Base-by-base conservation (phyloP, 805 yeast species). In the Wickerhamomyces xylosicus region DNA sequence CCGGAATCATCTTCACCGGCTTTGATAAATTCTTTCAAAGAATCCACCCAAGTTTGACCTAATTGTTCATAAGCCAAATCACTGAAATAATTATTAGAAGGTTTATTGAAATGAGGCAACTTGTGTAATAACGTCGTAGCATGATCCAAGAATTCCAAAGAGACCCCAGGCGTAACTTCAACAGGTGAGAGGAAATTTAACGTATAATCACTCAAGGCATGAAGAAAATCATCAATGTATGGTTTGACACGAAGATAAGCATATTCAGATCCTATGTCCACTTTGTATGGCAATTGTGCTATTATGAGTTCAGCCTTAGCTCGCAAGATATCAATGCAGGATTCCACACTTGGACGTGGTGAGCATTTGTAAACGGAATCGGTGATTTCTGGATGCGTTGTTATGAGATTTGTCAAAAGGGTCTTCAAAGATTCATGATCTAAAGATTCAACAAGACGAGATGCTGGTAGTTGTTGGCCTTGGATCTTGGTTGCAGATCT, bases 171-270 rank as follows among this genome's bases (percentile, higher is more conserved):
- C 49, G 74, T 42, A 19, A 63, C 44, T 50, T 79, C 85, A 37
- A 72, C 67, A 3, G 90, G 90, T 17, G 92, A 87, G 43, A 85
- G 62, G 48, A 79, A 80, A 48, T 72, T 74, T 41, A 80, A 63
- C 5, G 84, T 77, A 54, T 79, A 85, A 57, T 85, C 95, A 15
- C 83, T 74, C 39, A 86, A 62, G 18, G 85, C 76, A 44, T 69
- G 66, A 43, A 83, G 69, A 48, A 85, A 84, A 47, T 82, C 92
- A 42, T 72, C 72, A 44, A 84, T 69, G 41, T 65, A 59, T 6
- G 81, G 73, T 50, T 82, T 77, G 29, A 86, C 83, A 41, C 95
- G 67, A 41, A 82, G 59, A 55, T 75, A 85, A 4, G 89, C 76
- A 53, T 85, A 85, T 56, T 85, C 95, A 35, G 82, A 74, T 29